These are phyloP conservation scores for Trichoderma reesei DNA, from an alignment of 495 filamentous ascomycete species.

Conservation along the genomic window DNA sequence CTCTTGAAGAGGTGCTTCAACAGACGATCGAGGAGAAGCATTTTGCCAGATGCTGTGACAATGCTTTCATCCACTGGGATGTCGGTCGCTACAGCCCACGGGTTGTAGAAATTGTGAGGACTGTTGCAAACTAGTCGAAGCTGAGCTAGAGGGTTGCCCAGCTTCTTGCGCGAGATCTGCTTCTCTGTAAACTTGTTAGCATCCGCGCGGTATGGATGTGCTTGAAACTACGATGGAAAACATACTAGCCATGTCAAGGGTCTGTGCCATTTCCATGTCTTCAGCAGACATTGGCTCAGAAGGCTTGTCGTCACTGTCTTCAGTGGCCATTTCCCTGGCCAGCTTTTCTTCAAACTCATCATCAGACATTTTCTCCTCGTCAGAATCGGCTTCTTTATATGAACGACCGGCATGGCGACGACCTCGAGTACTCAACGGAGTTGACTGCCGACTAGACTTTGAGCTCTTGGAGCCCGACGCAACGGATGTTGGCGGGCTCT, in stretches of 20 bases:
- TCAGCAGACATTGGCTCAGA: slow-evolving; percentile 37
- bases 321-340: slow-evolving; percentile 46
- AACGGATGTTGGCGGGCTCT: slow-evolving; percentile 24
- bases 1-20: slow-evolving; percentile 64
- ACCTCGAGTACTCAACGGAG: slow-evolving; percentile 48
- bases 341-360: slow-evolving; percentile 62
- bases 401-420: slow-evolving; percentile 27
- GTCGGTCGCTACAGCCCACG: slow-evolving; percentile 51
- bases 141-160: slow-evolving; percentile 91
- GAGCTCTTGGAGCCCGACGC: slow-evolving; percentile 49
- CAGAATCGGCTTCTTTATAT: slow-evolving; percentile 40
- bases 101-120: slow-evolving; percentile 95
- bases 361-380: slow-evolving; percentile 62
- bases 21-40: slow-evolving; percentile 84
- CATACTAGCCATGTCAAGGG: slow-evolving; percentile 69
- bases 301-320: slow-evolving; percentile 39
- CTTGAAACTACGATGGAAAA: slow-evolving; percentile 10
- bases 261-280: slow-evolving; percentile 58
- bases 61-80: slow-evolving; percentile 62
- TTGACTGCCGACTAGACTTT: slow-evolving; percentile 62
- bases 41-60: slow-evolving; percentile 82
- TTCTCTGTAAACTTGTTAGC: slow-evolving; percentile 38
- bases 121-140: slow-evolving; percentile 85
- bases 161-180: slow-evolving; percentile 82
- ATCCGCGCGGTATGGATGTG: neutral